Evolutionary conservation across 768 basidiomycete genomes (phyloP).

Genomic region (Trametes sanguinea): DNA sequence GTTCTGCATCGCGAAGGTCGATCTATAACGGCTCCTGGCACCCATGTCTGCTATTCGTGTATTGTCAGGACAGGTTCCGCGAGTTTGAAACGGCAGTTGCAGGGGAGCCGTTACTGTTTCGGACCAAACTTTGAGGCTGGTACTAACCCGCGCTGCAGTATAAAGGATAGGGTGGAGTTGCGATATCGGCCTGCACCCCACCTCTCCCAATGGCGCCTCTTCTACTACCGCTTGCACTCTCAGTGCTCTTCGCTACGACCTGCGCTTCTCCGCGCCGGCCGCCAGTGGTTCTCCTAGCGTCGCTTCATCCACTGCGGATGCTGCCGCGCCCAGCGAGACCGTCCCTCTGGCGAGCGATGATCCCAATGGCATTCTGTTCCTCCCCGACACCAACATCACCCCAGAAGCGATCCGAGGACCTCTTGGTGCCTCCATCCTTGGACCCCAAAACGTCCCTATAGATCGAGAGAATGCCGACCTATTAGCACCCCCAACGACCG

Average conservation of each 20-base stretch:
- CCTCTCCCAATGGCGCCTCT: constrained; percentile 8
- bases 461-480: constrained; percentile 57
- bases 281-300: constrained; percentile 7
- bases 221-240: constrained; percentile 5
- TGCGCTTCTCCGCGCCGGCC: constrained; percentile 16
- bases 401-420: constrained; percentile 47
- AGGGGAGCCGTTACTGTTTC: neutral
- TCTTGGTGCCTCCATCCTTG: constrained; percentile 50
- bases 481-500: constrained; percentile 63
- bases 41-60: neutral
- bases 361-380: constrained; percentile 30
- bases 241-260: constrained; percentile 4
- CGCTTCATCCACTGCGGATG: neutral
- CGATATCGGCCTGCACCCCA: neutral
- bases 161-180: neutral
- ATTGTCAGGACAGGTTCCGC: constrained; percentile 8
- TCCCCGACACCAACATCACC: constrained; percentile 21
- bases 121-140: neutral
- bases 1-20: constrained; percentile 3
- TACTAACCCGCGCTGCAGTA: neutral
- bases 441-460: constrained; percentile 56
- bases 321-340: constrained; percentile 18
- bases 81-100: neutral
- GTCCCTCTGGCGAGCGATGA: constrained; percentile 31
- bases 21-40: constrained; percentile 5